Base-by-base conservation (phyloP, 257 asterid genomes). In the Nicotiana benthamiana region DNA sequence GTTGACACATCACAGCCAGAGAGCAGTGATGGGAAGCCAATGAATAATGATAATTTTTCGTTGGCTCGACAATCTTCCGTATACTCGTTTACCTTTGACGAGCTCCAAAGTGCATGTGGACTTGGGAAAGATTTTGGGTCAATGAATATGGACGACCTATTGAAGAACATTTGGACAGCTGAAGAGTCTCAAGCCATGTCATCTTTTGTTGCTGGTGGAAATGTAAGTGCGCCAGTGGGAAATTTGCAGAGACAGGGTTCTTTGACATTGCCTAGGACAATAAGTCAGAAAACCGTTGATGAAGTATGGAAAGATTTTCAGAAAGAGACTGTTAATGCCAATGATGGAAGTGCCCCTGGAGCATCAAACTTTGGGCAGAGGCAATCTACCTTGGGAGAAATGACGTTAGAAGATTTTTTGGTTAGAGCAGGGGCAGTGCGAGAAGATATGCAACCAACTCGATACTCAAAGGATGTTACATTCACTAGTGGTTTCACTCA, bases 81-180 rank as follows among this genome's bases (percentile, higher is more conserved):
- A 61, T 94, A 84, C 84, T 90, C 97, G 48, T 86, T 94, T 80
- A 94, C 98, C 1, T 92, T 94, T 74, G 98, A 93, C 65, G 97
- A 94, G 90, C 90, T 94, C 81, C 97, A 93, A 85, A 88, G 46
- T 75, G 77, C 97, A 12, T 75, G 97, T 82, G 97, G 93, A 61
- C 67, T 88, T 6, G 97, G 97, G 24, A 94, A 87, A 88, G 97
- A 94, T 63, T 89, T 91, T 28, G 98, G 98, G 24, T 93, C 96
- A 7, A 90, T 94, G 96, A 94, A 94, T 82, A 93, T 94, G 97
- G 98, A 94, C 86, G 98, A 94, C 43, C 92, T 94, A 13, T 48
- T 94, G 32, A 94, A 93, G 89, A 94, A 90, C 87, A 90, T 94
- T 66, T 92, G 97, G 97, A 87, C 94, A 6, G 97, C 92, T 40